phyloP scores from a whole-genome alignment of 148 eudicot genomes.

The Chenopodium berlandieri region DNA sequence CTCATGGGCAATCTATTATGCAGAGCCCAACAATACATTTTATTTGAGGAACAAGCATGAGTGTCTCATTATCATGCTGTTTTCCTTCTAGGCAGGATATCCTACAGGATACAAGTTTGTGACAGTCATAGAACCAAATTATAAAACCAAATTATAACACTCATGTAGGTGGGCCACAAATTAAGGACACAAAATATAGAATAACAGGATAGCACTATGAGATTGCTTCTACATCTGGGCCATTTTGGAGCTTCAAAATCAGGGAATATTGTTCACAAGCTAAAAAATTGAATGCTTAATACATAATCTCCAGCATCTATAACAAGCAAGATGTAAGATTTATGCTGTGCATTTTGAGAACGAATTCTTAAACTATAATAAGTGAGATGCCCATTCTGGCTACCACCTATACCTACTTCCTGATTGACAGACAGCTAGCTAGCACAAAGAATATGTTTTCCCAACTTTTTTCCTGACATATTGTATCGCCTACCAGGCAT shows the following conservation, averaged over 20 bases:
- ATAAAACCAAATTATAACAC: neutral
- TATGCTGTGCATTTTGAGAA: neutral
- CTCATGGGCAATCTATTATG: neutral
- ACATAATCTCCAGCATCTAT: too few species aligned
- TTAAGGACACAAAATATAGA: neutral
- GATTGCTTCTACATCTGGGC: neutral
- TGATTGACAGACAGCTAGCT: constrained; percentile 1
- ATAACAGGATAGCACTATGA: neutral
- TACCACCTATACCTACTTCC: neutral
- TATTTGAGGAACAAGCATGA: neutral
- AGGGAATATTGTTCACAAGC: neutral
- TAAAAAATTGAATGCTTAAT: neutral
- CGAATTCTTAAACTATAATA: neutral
- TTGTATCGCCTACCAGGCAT: neutral
- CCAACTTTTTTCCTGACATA: neutral
- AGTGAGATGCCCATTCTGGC: neutral
- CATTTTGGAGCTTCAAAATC: neutral
- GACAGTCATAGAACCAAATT: neutral
- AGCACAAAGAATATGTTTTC: neutral
- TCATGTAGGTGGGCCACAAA: neutral
- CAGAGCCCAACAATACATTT: neutral
- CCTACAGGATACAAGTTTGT: neutral
- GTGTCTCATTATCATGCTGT: neutral
- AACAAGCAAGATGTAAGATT: neutral
- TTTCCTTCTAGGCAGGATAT: neutral